Percentiles rank a stretch among this genome's conserved stretches.
Conservation (phyloP, 1,284 basidiomycete genomes). For the Fomitopsis pinicola region DNA sequence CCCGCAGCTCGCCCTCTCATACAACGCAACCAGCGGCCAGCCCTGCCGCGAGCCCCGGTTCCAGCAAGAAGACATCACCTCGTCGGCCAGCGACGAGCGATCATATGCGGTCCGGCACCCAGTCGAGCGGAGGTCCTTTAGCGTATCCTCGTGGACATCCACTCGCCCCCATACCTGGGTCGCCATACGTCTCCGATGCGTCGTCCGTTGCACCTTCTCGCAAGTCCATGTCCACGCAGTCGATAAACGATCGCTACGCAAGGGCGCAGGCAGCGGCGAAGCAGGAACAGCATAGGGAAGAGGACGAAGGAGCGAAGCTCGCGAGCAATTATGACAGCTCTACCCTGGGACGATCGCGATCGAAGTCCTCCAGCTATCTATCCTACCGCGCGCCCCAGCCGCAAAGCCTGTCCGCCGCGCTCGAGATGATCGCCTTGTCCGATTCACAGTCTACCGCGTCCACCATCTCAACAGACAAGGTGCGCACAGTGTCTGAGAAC, state of each 20-base stretch:
- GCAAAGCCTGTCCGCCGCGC: slow-evolving; percentile 37
- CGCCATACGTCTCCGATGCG: slow-evolving; percentile 50
- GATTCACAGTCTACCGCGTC: slow-evolving; percentile 18
- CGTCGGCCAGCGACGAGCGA: slow-evolving; percentile 16
- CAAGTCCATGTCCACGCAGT: slow-evolving; percentile 15
- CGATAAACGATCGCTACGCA: slow-evolving; percentile 7
- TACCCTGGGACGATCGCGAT: slow-evolving; percentile 28
- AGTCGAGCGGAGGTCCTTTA: slow-evolving; percentile 21
- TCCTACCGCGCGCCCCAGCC: slow-evolving; percentile 28
- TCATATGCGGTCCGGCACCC: slow-evolving; percentile 13
- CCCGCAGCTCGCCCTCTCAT: slow-evolving; percentile 23
- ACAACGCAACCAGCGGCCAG: slow-evolving; percentile 9
- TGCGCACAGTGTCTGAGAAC: slow-evolving; percentile 9
- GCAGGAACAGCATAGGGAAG: slow-evolving; percentile 19
- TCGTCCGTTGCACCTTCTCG: slow-evolving; percentile 33
- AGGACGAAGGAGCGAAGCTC: slow-evolving; percentile 23
- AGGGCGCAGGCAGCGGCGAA: neutral
- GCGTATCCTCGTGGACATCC: slow-evolving; percentile 31
- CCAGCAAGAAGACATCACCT: slow-evolving; percentile 12
- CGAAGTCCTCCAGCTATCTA: slow-evolving; percentile 46
- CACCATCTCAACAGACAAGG: slow-evolving; percentile 12
- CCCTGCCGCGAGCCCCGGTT: slow-evolving; percentile 13
- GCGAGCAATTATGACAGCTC: slow-evolving; percentile 27
- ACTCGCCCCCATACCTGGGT: slow-evolving; percentile 59
- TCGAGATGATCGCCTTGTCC: slow-evolving; percentile 30